These are phyloP conservation scores for Kodamaea sagamina DNA, from an alignment of 805 yeast species.

Conservation along the genomic window DNA sequence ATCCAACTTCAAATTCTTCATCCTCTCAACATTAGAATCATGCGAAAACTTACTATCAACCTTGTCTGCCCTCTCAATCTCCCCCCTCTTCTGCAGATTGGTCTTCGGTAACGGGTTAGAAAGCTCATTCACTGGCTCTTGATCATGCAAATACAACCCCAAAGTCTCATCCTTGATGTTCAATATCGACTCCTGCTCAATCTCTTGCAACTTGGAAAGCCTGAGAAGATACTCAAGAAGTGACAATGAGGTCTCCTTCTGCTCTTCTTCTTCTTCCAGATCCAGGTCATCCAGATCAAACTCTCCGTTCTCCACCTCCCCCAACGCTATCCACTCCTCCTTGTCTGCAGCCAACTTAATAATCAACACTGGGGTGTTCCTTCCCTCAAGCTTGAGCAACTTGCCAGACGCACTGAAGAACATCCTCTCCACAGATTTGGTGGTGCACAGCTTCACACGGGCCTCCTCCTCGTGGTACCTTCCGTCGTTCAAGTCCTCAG, in stretches of 20 bases:
- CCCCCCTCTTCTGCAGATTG: slow-evolving; percentile 17
- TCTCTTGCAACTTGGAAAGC: slow-evolving; percentile 58
- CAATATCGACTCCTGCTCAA: slow-evolving; percentile 55
- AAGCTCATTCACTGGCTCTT: slow-evolving; percentile 13
- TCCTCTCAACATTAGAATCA: slow-evolving; percentile 36
- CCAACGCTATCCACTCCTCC: slow-evolving; percentile 26
- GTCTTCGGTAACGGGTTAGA: slow-evolving; percentile 22
- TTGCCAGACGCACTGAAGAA: slow-evolving; percentile 74
- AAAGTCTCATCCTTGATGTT: slow-evolving; percentile 68
- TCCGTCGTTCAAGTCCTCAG: slow-evolving; percentile 67
- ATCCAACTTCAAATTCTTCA: slow-evolving; percentile 30
- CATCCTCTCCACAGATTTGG: slow-evolving; percentile 48
- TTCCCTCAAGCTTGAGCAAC: slow-evolving; percentile 60
- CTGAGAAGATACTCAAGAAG: slow-evolving; percentile 65
- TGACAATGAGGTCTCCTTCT: slow-evolving; percentile 44
- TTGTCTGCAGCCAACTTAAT: slow-evolving; percentile 43
- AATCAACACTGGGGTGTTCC: slow-evolving; percentile 65
- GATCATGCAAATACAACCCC: slow-evolving; percentile 47
- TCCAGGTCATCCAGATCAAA: slow-evolving; percentile 17
- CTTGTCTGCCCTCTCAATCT: slow-evolving; percentile 15
- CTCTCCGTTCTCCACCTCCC: slow-evolving; percentile 20
- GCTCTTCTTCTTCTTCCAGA: slow-evolving; percentile 14
- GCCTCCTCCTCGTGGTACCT: slow-evolving; percentile 64
- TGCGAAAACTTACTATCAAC: slow-evolving; percentile 22
- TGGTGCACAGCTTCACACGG: slow-evolving; percentile 32